Evolutionary conservation across 2,329 filamentous ascomycete genomes (phyloP).

Genomic region (Dactylellina parvicollis): DNA sequence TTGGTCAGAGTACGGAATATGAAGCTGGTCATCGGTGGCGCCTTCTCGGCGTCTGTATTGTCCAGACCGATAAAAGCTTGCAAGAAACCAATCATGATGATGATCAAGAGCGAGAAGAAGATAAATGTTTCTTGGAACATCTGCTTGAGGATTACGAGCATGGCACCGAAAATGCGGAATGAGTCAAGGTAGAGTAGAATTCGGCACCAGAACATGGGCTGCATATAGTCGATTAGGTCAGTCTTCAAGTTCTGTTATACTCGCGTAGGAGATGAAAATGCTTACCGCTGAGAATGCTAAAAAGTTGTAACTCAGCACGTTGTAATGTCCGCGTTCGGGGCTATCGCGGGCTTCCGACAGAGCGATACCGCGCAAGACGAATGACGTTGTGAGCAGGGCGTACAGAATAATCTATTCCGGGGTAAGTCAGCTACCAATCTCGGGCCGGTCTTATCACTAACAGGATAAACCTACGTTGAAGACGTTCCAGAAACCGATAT

Average conservation of each 20-base stretch:
- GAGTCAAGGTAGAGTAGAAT: constrained; percentile 92
- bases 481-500: constrained; percentile 95
- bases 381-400: constrained; percentile 77
- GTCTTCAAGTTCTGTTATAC: not conserved
- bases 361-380: constrained; percentile 81
- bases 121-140: constrained; percentile 66
- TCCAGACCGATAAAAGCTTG: constrained; percentile 94
- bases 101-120: constrained; percentile 88
- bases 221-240: not conserved
- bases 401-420: constrained; percentile 70
- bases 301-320: constrained; percentile 89
- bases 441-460: not conserved
- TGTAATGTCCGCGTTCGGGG: constrained; percentile 71
- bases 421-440: not conserved
- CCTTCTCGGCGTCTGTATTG: constrained; percentile 66
- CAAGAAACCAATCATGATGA: constrained; percentile 88
- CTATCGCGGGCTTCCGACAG: constrained; percentile 69
- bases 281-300: constrained; percentile 79
- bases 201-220: constrained; percentile 94
- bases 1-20: constrained; percentile 86
- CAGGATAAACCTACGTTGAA: constrained; percentile 75
- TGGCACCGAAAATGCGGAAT: constrained; percentile 93
- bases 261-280: not conserved
- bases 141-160: constrained; percentile 90
- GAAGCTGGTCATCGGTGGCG: constrained; percentile 74